Conservation (phyloP, 2,329 filamentous ascomycete genomes). For the Colletotrichum zoysiae region DNA sequence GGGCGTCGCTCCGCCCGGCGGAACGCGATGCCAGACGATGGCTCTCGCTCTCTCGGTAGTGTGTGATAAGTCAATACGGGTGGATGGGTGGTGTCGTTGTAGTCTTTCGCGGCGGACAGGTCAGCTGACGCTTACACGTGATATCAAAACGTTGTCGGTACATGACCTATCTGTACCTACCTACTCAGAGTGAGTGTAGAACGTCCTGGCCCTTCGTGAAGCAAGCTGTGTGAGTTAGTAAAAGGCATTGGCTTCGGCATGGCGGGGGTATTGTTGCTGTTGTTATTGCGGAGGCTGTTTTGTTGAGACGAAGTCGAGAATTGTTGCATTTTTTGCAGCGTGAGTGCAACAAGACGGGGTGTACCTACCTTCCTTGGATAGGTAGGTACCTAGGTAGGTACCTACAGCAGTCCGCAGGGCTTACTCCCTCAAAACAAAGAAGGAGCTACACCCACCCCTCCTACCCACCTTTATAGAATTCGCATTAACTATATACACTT, state of each 20-base stretch:
- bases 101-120: neutral
- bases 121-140: constrained; percentile 39
- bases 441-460: too few species aligned
- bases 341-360: neutral
- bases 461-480: too few species aligned
- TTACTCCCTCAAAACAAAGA: too few species aligned
- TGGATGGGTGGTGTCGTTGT: neutral
- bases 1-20: constrained; percentile 37
- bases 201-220: neutral
- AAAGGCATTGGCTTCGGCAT: constrained; percentile 12
- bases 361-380: neutral
- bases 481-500: too few species aligned
- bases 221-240: neutral
- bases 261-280: constrained; percentile 10
- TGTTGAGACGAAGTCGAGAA: constrained; percentile 30
- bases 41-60: constrained; percentile 8
- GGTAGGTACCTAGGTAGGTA: neutral
- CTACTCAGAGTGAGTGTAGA: neutral
- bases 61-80: neutral
- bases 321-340: constrained; percentile 17
- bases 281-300: constrained; percentile 26
- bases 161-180: too few species aligned
- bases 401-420: too few species aligned
- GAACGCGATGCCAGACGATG: constrained; percentile 15
- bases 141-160: constrained; percentile 31